A percentile compares a stretch with the other conserved stretches of the same genome.
Conservation (phyloP, 805 yeast species). For the Cyberlindnera meyerae region DNA sequence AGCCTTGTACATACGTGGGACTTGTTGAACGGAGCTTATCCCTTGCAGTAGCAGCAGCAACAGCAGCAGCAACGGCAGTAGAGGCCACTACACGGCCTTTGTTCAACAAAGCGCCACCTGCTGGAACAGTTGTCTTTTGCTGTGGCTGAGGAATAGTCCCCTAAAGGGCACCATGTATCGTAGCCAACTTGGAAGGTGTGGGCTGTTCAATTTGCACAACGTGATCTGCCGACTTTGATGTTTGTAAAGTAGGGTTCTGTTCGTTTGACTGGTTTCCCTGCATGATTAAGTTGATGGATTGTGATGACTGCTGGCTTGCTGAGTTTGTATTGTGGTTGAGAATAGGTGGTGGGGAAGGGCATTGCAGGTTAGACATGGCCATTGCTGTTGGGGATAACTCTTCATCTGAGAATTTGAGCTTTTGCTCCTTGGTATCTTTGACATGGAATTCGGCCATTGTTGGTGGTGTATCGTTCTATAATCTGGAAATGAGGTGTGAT, state of each 20-base stretch:
- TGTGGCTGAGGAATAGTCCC: not conserved
- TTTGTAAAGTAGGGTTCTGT: not conserved
- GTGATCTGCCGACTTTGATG: constrained; percentile 2
- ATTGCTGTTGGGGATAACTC: constrained; percentile 43
- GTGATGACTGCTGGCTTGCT: constrained; percentile 23
- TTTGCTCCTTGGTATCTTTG: not conserved
- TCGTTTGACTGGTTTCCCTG: constrained; percentile 9
- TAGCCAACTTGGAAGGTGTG: constrained; percentile 4
- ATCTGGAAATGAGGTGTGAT: not conserved
- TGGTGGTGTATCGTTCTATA: not conserved
- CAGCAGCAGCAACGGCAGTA: constrained; percentile 35
- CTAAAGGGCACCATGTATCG: constrained; percentile 1
- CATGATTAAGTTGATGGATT: constrained; percentile 23
- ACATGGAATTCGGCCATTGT: not conserved
- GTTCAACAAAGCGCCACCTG: constrained; percentile 41
- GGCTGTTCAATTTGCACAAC: constrained; percentile 10
- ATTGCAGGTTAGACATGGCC: constrained; percentile 54
- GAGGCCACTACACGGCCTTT: constrained; percentile 33
- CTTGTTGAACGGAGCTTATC: constrained; percentile 20
- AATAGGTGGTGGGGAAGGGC: constrained; percentile 75
- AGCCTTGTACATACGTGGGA: constrained; percentile 5
- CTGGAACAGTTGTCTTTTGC: constrained; percentile 35
- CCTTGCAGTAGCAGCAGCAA: constrained; percentile 36
- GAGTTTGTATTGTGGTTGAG: constrained; percentile 31
- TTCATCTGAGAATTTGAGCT: constrained; percentile 4